Base-by-base conservation (phyloP, 345 rosid genomes). In the Litchi chinensis region DNA sequence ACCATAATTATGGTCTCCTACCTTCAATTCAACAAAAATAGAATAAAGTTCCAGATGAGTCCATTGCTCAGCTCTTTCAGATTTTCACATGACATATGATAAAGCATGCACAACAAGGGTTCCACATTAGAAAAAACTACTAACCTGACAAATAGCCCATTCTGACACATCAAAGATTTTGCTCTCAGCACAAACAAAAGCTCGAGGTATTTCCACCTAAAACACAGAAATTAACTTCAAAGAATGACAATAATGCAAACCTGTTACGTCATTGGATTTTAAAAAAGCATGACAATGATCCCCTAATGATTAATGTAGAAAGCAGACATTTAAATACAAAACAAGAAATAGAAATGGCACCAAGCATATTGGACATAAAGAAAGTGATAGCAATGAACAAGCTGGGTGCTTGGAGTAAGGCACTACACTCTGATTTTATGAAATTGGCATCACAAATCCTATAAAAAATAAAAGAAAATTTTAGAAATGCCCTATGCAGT, bases 181-280 rank as follows among this genome's bases (percentile, higher is more conserved):
- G 92, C 98, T 93, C 85, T 96, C 99, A 4, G 98, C 99, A 74
- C 99, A 96, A 74, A 96, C 99, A 92, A 94, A 96, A 71, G 98
- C 99, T 16, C 95, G 93, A 0, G 99, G 99, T 77, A 96, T 94
- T 85, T 96, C 99, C 85, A 91, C 88, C 99, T 96, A 50, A 39
- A 78, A 64, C 32, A 71, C 71, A 81, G n/a, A 74, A 79, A 79
- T 10, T 37, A 71, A 83, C 52, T 54, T 60, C 16, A 70, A 65
- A 79, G 78, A 68, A 70, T 32, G 46, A 73, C 48, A 70, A 78
- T 37, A 77, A 57, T 65, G 60, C 10, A 68, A 15, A 65, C 63
- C 76, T 59, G 4, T 22, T 67, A 68, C 22, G 72, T 24, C 60
- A 59, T 39, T 16, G 57, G 70, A 79, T 64, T 43, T 13, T 32